Base-by-base conservation (phyloP, 1,139 yeast genomes). In the Debaryomycetaceae sp. region DNA sequence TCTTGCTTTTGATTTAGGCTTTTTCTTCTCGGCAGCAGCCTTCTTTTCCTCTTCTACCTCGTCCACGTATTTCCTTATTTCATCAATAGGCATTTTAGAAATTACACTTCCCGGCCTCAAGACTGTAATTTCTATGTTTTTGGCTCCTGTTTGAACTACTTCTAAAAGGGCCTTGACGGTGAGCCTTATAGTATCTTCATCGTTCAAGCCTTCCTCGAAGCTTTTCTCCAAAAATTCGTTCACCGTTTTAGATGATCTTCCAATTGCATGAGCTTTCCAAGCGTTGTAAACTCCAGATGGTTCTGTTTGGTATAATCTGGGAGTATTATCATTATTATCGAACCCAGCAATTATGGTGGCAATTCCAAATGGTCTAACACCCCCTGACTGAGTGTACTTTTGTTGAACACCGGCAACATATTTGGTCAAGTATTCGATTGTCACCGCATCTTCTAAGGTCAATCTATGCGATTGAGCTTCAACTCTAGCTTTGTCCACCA, bases 221-320 rank as follows among this genome's bases (percentile, higher is more conserved):
- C 89, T 87, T 70, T 90, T 91, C 66, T 95, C 99, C 65, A 93
- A 78, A 57, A 91, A 87, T 65, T 95, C 99, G 56, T 96, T 84
- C 33, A 95, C 98, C 1, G 98, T 93, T 66, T 93, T 93, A 50
- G 95, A 81, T 48, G 95, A 87, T 62, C 97, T 83, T 46, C 99
- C 99, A 62, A 95, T 93, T 23, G 99, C 91, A 64, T 89, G 95
- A 20, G 99, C 98, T 66, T 91, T 89, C 99, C 99, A 93, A n/a
- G 98, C 96, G 45, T 95, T 89, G 63, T 86, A 93, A 53, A 93
- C 95, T 27, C 99, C 99, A 39, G 96, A 87, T 39, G 99, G 99
- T 65, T 93, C 99, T 17, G 99, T 93, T 68, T 88, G 95, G 68
- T 85, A 93, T 56, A 95, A 78, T 63, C 81, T 83, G 40, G 99